Conservation (phyloP, 257 asterid genomes). For the Eucommia ulmoides region DNA sequence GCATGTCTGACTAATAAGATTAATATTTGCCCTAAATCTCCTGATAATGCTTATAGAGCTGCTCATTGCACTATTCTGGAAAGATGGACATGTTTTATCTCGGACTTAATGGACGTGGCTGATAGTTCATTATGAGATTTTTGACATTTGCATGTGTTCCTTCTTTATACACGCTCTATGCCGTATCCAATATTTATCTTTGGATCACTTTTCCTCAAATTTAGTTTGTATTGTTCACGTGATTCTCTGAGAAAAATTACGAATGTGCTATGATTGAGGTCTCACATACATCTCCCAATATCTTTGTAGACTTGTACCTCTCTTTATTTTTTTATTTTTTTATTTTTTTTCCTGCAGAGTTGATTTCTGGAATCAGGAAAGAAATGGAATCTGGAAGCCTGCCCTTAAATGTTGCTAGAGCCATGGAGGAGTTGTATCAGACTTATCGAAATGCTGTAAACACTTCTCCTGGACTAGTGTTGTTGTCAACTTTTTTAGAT, state of each 20-base stretch:
- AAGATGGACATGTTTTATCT: too few relatives aligned
- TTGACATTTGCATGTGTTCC: too few relatives aligned
- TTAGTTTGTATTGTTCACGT: too few relatives aligned
- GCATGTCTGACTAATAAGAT: too few relatives aligned
- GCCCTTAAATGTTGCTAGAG: conserved; percentile 54
- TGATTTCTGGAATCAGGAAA: conserved; percentile 53
- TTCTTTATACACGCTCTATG: too few relatives aligned
- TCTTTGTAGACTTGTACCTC: conserved; percentile 1
- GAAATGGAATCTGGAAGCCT: conserved; percentile 76
- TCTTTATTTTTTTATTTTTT: conserved; percentile 5
- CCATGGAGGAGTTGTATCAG: conserved; percentile 76
- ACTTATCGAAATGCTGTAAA: conserved; percentile 82
- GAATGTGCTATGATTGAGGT: not conserved
- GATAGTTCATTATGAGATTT: too few relatives aligned
- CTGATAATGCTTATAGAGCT: too few relatives aligned
- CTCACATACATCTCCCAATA: not conserved
- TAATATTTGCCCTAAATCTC: too few relatives aligned
- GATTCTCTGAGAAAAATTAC: too few relatives aligned
- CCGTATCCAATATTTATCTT: too few relatives aligned
- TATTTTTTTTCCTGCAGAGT: conserved; percentile 35
- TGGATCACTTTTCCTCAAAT: not conserved
- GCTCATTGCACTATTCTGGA: too few relatives aligned
- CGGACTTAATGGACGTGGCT: too few relatives aligned
- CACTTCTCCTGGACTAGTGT: conserved; percentile 24
- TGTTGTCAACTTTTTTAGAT: conserved; percentile 11